These are phyloP conservation scores for Sporisorium sorghi DNA, from an alignment of 1,284 basidiomycete species.

Conservation along the genomic window DNA sequence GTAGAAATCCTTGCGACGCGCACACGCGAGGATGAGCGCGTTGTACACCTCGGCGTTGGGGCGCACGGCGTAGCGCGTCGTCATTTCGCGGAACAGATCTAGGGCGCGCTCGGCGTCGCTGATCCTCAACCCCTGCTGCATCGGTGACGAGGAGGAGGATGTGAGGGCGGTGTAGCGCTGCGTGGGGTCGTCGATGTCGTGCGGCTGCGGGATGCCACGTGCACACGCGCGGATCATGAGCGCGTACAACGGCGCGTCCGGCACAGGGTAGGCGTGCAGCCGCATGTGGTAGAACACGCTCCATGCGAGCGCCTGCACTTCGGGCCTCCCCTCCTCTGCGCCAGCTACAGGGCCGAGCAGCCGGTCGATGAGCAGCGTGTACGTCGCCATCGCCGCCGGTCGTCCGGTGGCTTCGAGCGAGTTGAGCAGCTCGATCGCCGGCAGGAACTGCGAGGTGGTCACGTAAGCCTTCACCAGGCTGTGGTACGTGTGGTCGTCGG, in stretches of 20 bases:
- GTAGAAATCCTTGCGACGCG: conserved; percentile 67
- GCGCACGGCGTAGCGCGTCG: conserved; percentile 74
- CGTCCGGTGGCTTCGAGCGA: conserved; percentile 44
- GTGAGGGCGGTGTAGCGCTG: background rate
- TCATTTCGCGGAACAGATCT: conserved; percentile 93
- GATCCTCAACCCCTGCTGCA: background rate
- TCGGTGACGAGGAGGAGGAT: background rate
- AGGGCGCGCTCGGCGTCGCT: conserved; percentile 89
- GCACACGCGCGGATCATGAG: conserved; percentile 90
- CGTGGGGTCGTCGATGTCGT: conserved; percentile 59
- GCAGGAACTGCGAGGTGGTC: conserved; percentile 19
- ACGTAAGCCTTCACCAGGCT: conserved; percentile 59
- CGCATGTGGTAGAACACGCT: conserved; percentile 96
- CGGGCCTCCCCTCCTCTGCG: conserved; percentile 31
- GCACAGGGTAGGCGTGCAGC: conserved; percentile 86
- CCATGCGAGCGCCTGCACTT: conserved; percentile 72
- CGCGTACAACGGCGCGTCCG: conserved; percentile 80
- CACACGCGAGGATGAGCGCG: conserved; percentile 82
- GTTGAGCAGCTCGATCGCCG: conserved; percentile 53
- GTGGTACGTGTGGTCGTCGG: conserved; percentile 55
- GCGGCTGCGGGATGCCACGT: conserved; percentile 71
- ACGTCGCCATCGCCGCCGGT: conserved; percentile 61
- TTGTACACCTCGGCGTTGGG: conserved; percentile 82
- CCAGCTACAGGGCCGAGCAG: conserved; percentile 26
- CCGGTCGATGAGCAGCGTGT: conserved; percentile 60